A percentile compares a stretch with the other conserved stretches of the same genome.
Evolutionary conservation across 805 yeast genomes (phyloP).

Genomic region (Candida montana): DNA sequence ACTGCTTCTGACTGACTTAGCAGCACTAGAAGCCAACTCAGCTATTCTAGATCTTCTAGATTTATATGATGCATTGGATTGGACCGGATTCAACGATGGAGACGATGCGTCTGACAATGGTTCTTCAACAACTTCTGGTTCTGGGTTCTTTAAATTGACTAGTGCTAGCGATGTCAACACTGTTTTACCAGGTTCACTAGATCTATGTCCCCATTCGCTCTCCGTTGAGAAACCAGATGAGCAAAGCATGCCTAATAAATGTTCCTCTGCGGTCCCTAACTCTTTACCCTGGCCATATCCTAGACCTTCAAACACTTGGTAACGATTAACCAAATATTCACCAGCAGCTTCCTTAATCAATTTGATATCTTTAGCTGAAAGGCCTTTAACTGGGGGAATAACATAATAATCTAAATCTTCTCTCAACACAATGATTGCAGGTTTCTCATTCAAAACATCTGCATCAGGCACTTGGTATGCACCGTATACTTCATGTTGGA

Average conservation of each 20-base stretch:
- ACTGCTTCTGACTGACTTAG: constrained; percentile 43
- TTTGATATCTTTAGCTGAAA: constrained; percentile 54
- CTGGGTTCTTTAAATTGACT: constrained; percentile 45
- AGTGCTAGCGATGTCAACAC: constrained; percentile 81
- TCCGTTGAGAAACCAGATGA: constrained; percentile 70
- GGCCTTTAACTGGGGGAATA: constrained; percentile 65
- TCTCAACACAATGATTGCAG: constrained; percentile 84
- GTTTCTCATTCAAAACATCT: constrained; percentile 68
- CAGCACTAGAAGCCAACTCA: constrained; percentile 49
- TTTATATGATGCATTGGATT: constrained; percentile 29
- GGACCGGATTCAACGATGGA: constrained; percentile 39
- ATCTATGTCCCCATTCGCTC: constrained; percentile 83
- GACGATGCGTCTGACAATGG: constrained; percentile 19
- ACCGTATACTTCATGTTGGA: constrained; percentile 34
- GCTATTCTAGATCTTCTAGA: constrained; percentile 55
- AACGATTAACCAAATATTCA: constrained; percentile 49
- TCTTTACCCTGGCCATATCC: constrained; percentile 52
- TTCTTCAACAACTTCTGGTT: constrained; percentile 13
- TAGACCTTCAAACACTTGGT: constrained; percentile 72
- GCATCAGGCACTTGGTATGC: constrained; percentile 43
- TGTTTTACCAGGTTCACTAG: constrained; percentile 82
- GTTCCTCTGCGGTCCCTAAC: constrained; percentile 89
- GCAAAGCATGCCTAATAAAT: constrained; percentile 89
- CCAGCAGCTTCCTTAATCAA: constrained; percentile 72
- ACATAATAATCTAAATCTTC: constrained; percentile 94